Evolutionary conservation across 305 asterid species (phyloP).

Genomic region (Fraxinus latifolia): DNA sequence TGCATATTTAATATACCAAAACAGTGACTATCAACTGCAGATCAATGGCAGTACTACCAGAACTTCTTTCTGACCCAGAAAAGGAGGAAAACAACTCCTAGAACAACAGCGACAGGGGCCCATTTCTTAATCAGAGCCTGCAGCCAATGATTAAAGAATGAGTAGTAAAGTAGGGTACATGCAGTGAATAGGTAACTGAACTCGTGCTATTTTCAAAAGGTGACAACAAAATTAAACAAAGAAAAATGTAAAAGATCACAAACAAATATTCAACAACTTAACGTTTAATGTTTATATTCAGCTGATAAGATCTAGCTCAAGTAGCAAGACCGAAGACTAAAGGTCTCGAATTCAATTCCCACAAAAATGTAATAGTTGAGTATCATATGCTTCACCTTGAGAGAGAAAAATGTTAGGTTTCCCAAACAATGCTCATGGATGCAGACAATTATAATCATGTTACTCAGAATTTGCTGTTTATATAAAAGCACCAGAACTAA

Average conservation of each 20-base stretch:
- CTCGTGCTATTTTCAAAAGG: background rate
- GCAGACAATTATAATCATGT: background rate
- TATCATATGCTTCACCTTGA: background rate
- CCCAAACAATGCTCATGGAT: background rate
- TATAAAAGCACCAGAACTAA: constrained; percentile 1
- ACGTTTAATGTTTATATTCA: background rate
- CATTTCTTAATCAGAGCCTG: constrained; percentile 92
- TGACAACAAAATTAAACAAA: background rate
- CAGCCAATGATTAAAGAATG: constrained; percentile 25
- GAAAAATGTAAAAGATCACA: background rate
- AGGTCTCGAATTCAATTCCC: background rate
- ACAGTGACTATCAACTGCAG: constrained; percentile 30
- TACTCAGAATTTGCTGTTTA: background rate
- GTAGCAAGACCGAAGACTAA: background rate
- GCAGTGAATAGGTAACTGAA: background rate
- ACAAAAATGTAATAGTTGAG: background rate
- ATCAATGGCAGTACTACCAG: constrained; percentile 53
- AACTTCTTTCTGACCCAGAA: constrained; percentile 71
- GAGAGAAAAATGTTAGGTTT: background rate
- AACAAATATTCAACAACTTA: background rate
- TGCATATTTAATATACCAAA: constrained; percentile 11
- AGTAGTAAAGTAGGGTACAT: background rate
- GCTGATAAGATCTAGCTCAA: background rate
- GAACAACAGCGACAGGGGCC: constrained; percentile 87
- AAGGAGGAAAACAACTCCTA: constrained; percentile 80